Evolutionary conservation across 345 rosid species (phyloP).

Genomic region (Syzygium oleosum): DNA sequence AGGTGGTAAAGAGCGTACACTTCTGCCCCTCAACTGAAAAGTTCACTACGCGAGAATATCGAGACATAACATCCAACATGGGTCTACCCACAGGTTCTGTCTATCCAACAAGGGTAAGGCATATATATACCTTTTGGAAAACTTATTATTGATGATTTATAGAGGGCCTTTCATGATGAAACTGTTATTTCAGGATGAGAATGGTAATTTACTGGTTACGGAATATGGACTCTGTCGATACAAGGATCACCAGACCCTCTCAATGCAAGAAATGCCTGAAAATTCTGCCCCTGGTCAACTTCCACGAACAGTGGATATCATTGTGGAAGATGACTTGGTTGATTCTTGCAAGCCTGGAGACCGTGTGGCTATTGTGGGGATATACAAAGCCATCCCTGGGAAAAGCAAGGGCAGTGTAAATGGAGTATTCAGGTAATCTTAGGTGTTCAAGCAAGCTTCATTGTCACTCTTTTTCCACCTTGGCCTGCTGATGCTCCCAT

Average conservation of each 20-base stretch:
- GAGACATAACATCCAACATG: slow-evolving; percentile 78
- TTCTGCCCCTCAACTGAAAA: slow-evolving; percentile 75
- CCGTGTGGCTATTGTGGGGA: slow-evolving; percentile 84
- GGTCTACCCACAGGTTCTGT: slow-evolving; percentile 98
- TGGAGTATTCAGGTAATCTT: slow-evolving; percentile 85
- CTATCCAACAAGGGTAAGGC: slow-evolving; percentile 98
- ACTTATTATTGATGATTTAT: neutral
- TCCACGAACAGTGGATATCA: slow-evolving; percentile 90
- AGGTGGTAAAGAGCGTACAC: slow-evolving; percentile 95
- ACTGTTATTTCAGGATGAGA: slow-evolving; percentile 62
- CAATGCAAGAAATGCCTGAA: slow-evolving; percentile 98
- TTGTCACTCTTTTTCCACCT: neutral
- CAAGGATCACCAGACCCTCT: slow-evolving; percentile 96
- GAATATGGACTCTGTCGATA: slow-evolving; percentile 92
- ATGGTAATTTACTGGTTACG: slow-evolving; percentile 84
- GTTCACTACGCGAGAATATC: slow-evolving; percentile 74
- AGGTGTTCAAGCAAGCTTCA: neutral
- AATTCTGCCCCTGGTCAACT: slow-evolving; percentile 99
- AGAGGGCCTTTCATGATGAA: slow-evolving; percentile 2
- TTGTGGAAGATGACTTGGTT: slow-evolving; percentile 95
- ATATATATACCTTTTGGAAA: neutral
- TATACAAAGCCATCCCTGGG: slow-evolving; percentile 96
- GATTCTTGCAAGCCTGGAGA: slow-evolving; percentile 99
- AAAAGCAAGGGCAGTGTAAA: slow-evolving; percentile 92
- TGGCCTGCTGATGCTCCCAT: neutral